These are phyloP conservation scores for Aureobasidium melanogenum DNA, from an alignment of 2,329 filamentous ascomycete genomes.

Conservation along the genomic window DNA sequence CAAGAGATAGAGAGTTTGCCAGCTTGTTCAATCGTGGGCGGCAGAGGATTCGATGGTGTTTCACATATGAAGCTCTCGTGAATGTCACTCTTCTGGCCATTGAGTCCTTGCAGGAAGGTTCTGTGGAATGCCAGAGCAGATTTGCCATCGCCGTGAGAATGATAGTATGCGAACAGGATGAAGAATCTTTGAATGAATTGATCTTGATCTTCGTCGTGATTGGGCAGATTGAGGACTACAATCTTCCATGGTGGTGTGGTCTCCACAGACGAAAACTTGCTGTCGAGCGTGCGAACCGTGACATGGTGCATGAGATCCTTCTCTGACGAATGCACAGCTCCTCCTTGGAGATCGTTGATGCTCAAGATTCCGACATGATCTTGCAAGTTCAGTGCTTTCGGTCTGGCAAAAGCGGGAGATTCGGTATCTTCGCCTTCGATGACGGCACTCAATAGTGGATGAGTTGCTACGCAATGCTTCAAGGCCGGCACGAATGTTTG, in stretches of 20 bases:
- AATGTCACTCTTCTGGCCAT: not conserved
- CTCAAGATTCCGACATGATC: constrained; percentile 31
- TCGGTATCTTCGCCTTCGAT: constrained; percentile 30
- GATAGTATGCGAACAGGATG: constrained; percentile 36
- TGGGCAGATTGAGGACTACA: constrained; percentile 27
- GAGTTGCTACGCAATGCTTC: constrained; percentile 29
- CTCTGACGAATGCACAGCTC: not conserved
- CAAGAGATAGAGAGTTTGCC: constrained; percentile 36
- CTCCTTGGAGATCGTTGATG: not conserved
- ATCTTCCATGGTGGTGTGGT: constrained; percentile 36
- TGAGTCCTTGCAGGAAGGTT: constrained; percentile 28
- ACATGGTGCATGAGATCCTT: not conserved
- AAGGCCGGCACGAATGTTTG: constrained; percentile 24
- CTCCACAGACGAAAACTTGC: constrained; percentile 17
- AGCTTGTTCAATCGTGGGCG: constrained; percentile 31
- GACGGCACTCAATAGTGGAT: constrained; percentile 31
- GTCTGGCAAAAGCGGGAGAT: constrained; percentile 27
- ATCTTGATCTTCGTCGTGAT: not conserved
- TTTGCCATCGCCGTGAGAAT: constrained; percentile 36
- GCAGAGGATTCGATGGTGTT: constrained; percentile 19
- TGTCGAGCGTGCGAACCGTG: not conserved
- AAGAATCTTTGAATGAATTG: constrained; percentile 19
- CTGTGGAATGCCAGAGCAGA: constrained; percentile 35
- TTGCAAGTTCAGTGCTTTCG: constrained; percentile 27
- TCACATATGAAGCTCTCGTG: not conserved